Evolutionary conservation across 1,139 yeast genomes (phyloP), one percentile per base, ranked within the genome.

Genomic region (Suhomyces chickasaworum): DNA sequence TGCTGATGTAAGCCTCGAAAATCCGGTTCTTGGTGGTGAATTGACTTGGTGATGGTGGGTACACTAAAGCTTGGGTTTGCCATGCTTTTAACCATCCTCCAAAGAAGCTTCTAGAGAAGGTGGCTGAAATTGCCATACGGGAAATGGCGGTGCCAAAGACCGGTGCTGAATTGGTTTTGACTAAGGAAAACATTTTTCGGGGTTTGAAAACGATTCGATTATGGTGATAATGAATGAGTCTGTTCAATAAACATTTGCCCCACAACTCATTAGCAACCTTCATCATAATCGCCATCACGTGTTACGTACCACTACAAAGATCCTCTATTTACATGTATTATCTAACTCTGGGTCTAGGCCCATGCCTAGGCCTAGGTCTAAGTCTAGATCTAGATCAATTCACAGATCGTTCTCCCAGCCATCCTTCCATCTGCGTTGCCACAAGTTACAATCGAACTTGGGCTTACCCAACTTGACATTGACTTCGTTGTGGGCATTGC

Each of bases 401-500:
- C 41, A 43, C 51, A 35, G 36, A 17, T 45, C 36, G 13, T 47
- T 35, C 17, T 81, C 81, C 86, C 86, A 82, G 0, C 89, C 90
- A 56, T 83, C 89, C 57, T 80, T 83, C 99, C 99, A 93, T 61
- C 99, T 81, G 59, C 87, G 82, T 60, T 84, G 85, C 99, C 99
- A 95, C 54, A 88, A 76, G 49, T 82, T 73, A 60, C 98, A 93
- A 62, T 93, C 90, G 61, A 93, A 93, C 49, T 72, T 71, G 4
- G 89, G 90, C 66, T 93, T 93, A 1, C 96, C 95, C 23, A 91
- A 65, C 64, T 90, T 91, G 15, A 63, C 71, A 64, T 95, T 93
- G 21, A 95, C 98, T 35, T 81, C 88, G 61, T 93, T 93, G 67
- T 93, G 99, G 3, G 98, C 98, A 52, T 84, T 86, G 68, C 99